Percentiles rank a stretch among this genome's conserved stretches.
These are phyloP conservation scores for Suillus plorans DNA, from an alignment of 768 basidiomycete species.

Conservation along the genomic window DNA sequence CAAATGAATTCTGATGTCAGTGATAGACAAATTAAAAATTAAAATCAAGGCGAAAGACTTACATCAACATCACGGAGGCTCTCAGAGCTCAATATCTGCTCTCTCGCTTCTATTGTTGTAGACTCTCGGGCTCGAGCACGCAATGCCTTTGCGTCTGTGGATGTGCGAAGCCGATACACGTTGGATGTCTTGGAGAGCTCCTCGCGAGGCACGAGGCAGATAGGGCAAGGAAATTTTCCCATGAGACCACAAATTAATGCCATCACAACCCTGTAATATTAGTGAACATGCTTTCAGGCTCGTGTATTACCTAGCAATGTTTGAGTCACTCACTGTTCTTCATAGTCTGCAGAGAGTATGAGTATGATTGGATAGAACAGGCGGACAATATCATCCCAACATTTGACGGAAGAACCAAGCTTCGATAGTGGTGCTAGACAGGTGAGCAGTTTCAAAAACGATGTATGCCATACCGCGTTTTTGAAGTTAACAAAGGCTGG, in stretches of 20 bases:
- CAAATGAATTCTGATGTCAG: no score
- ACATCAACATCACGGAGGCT: background rate
- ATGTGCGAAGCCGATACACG: background rate
- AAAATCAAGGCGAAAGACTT: no score
- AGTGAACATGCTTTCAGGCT: no score
- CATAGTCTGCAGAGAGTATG: conserved; percentile 26
- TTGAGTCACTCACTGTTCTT: no score
- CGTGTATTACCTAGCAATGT: no score
- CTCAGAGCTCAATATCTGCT: no score
- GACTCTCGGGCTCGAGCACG: no score
- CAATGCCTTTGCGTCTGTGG: background rate
- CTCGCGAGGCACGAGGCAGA: conserved; percentile 34
- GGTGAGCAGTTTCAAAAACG: conserved; percentile 25
- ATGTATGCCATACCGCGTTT: conserved; percentile 20
- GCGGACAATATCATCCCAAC: conserved; percentile 1
- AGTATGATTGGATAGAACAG: conserved; percentile 19
- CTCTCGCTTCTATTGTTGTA: no score
- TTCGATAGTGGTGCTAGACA: conserved; percentile 10
- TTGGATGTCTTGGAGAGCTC: conserved; percentile 13
- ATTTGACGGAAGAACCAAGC: conserved; percentile 9
- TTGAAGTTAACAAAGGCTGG: conserved; percentile 17
- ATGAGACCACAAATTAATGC: conserved; percentile 32
- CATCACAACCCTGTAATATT: conserved; percentile 36
- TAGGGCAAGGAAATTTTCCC: conserved; percentile 33
- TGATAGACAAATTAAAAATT: no score